These are phyloP conservation scores for Euptelea pleiosperma DNA, from an alignment of 164 flowering plant genomes.

Conservation along the genomic window DNA sequence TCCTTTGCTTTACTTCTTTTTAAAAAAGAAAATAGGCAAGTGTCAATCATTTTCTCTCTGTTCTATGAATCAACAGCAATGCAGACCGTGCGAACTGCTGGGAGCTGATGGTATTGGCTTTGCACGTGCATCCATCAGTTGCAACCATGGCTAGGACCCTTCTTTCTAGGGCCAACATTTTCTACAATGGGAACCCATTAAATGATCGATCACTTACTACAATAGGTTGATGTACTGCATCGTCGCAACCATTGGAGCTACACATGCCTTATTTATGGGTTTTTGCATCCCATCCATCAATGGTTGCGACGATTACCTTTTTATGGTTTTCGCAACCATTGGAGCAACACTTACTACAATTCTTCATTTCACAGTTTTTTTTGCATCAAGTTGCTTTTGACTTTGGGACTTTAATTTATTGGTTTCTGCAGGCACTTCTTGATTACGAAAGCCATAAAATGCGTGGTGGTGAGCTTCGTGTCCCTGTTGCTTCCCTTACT, in stretches of 20 bases:
- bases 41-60: no score
- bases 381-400: neutral
- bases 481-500: slow-evolving; percentile 31
- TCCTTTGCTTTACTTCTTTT: no score
- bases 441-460: slow-evolving; percentile 74
- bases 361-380: neutral
- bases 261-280: no score
- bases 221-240: no score
- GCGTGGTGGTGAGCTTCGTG: slow-evolving; percentile 48
- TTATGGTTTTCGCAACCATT: no score
- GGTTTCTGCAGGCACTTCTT: slow-evolving; percentile 58
- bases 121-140: slow-evolving; percentile 93
- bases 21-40: no score
- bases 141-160: slow-evolving; percentile 94
- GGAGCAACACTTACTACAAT: no score
- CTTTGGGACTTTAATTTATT: neutral
- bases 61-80: slow-evolving; percentile 46
- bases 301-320: no score
- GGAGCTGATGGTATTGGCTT: slow-evolving; percentile 86
- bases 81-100: slow-evolving; percentile 93
- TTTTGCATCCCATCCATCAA: no score
- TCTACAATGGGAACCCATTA: slow-evolving; percentile 91
- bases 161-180: slow-evolving; percentile 80
- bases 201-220: slow-evolving; percentile 78
- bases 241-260: no score